phyloP scores from a whole-genome alignment of 202 grass and related monocot species.

The Panicum virgatum region DNA sequence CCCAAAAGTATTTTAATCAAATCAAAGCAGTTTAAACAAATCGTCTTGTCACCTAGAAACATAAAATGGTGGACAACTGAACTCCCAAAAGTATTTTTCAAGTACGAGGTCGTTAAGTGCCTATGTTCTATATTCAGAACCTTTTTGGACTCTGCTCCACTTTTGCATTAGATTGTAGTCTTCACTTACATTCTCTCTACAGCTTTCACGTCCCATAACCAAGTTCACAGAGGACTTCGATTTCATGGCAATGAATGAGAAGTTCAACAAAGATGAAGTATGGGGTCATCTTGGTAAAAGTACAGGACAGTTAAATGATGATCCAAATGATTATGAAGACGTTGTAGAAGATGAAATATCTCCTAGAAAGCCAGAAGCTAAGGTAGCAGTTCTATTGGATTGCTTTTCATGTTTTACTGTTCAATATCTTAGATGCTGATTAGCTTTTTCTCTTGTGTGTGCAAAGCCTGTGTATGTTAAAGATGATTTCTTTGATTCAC shows the following conservation, averaged over 20 bases:
- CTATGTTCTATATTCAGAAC: slow-evolving; percentile 21
- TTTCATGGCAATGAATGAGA: slow-evolving; percentile 95
- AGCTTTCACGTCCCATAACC: slow-evolving; percentile 58
- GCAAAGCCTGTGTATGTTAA: slow-evolving; percentile 89
- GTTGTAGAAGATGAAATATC: slow-evolving; percentile 54
- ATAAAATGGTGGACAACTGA: too few relatives aligned
- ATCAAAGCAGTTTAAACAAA: too few relatives aligned
- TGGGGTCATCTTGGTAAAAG: slow-evolving; percentile 93
- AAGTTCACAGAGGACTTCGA: slow-evolving; percentile 93
- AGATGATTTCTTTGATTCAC: slow-evolving; percentile 96
- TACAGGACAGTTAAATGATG: slow-evolving; percentile 51
- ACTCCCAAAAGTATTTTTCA: slow-evolving; percentile 12
- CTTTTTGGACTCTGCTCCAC: neutral
- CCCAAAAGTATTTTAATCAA: too few relatives aligned
- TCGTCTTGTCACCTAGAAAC: too few relatives aligned
- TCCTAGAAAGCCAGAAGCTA: slow-evolving; percentile 45
- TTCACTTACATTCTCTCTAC: slow-evolving; percentile 31
- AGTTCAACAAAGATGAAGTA: slow-evolving; percentile 95
- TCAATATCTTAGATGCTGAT: slow-evolving; percentile 27
- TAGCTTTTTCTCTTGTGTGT: slow-evolving; percentile 19
- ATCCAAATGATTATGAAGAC: slow-evolving; percentile 65
- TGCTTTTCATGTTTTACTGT: slow-evolving; percentile 17
- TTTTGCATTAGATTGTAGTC: slow-evolving; percentile 16
- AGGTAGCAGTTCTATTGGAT: slow-evolving; percentile 33
- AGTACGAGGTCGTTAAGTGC: slow-evolving; percentile 6